Evolutionary conservation across 148 eudicot species (phyloP).

Genomic region (Drosera capensis): DNA sequence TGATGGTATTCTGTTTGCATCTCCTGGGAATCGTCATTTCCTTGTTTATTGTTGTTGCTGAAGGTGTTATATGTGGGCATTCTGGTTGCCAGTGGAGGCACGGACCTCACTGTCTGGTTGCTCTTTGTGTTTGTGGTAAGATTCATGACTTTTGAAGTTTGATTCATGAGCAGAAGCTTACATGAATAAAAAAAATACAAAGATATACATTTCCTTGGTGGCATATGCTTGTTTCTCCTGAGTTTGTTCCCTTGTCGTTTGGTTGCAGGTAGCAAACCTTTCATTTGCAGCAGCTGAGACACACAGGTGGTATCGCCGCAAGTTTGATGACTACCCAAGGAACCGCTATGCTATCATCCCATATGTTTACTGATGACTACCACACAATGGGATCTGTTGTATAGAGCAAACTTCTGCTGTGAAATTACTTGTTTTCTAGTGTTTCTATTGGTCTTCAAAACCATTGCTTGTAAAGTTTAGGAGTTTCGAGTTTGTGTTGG

Average conservation of each 20-base stretch:
- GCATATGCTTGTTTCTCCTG: background rate
- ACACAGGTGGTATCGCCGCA: conserved; percentile 70
- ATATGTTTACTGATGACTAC: conserved; percentile 36
- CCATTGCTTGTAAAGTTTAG: too few relatives aligned
- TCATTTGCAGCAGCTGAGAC: conserved; percentile 71
- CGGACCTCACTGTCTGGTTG: conserved; percentile 69
- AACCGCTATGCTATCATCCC: conserved; percentile 54
- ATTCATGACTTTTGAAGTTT: background rate
- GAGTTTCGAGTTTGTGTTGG: too few relatives aligned
- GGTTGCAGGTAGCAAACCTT: conserved; percentile 76
- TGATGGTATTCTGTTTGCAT: background rate
- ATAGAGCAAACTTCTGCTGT: too few relatives aligned
- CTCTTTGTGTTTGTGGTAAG: conserved; percentile 75
- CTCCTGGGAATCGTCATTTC: background rate
- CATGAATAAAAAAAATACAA: background rate
- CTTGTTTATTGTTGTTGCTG: conserved; percentile 6
- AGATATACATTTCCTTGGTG: background rate
- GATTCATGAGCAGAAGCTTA: background rate
- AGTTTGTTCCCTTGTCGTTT: too few relatives aligned
- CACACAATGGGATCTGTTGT: too few relatives aligned
- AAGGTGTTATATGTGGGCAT: conserved; percentile 83
- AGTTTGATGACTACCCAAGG: conserved; percentile 71
- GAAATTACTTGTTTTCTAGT: too few relatives aligned
- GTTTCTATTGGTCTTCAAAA: too few relatives aligned
- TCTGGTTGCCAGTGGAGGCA: conserved; percentile 67